These are phyloP conservation scores for Hypoxylon sp. DNA, from an alignment of 2,329 filamentous ascomycete species.

Conservation along the genomic window DNA sequence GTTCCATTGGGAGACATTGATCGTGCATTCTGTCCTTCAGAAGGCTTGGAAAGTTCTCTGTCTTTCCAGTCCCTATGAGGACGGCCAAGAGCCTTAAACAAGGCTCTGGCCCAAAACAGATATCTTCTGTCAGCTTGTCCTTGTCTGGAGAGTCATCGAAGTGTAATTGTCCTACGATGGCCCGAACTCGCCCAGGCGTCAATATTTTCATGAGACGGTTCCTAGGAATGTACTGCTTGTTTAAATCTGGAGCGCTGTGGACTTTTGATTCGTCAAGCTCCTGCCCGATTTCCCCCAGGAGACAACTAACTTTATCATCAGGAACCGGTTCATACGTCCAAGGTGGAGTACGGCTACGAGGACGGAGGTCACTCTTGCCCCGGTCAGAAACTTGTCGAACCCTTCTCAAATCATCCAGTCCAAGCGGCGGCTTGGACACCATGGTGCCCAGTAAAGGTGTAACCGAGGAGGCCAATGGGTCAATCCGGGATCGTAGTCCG, in stretches of 20 bases:
- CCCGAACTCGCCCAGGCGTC: constrained; percentile 20
- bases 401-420: constrained; percentile 14
- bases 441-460: background rate
- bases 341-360: background rate
- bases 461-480: background rate
- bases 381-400: constrained; percentile 17
- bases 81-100: constrained; percentile 24
- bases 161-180: constrained; percentile 3
- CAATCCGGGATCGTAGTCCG: background rate
- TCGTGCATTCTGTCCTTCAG: constrained; percentile 32
- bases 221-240: constrained; percentile 20
- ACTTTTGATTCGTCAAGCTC: constrained; percentile 19
- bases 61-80: constrained; percentile 16
- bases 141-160: constrained; percentile 15
- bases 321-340: background rate
- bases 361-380: constrained; percentile 4
- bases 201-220: constrained; percentile 15
- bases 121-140: constrained; percentile 12
- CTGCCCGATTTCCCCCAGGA: background rate
- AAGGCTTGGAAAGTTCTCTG: constrained; percentile 11
- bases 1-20: constrained; percentile 31
- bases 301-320: background rate
- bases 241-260: constrained; percentile 7
- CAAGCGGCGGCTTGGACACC: background rate
- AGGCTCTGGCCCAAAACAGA: constrained; percentile 16